phyloP scores from a whole-genome alignment of 176 grass and related monocot species.

The Hordeum marinum region DNA sequence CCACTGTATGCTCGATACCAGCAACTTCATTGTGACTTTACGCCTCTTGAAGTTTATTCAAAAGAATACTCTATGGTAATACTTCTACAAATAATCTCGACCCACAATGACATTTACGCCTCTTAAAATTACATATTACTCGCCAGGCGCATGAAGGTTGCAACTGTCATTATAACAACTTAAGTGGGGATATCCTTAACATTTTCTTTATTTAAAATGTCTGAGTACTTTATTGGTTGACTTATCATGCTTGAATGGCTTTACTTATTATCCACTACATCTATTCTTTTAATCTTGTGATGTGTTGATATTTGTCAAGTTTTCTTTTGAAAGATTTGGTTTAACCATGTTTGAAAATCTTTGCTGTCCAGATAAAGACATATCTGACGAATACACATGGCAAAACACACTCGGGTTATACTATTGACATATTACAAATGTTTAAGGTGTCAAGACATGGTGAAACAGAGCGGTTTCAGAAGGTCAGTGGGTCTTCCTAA shows the following conservation, averaged over 20 bases:
- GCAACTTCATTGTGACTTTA: slow-evolving; percentile 74
- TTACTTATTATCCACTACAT: neutral
- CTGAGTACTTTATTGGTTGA: neutral
- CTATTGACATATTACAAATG: slow-evolving; percentile 78
- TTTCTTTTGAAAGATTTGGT: neutral
- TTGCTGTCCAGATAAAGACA: slow-evolving; percentile 60
- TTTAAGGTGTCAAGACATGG: slow-evolving; percentile 79
- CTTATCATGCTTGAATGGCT: neutral
- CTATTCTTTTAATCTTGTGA: slow-evolving; percentile 2
- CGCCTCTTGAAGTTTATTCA: slow-evolving; percentile 60
- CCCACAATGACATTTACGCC: neutral
- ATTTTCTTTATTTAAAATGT: slow-evolving; percentile 6
- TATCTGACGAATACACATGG: slow-evolving; percentile 84
- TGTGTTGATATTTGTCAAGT: slow-evolving; percentile 5
- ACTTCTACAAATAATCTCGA: slow-evolving; percentile 6
- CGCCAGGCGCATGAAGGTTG: neutral
- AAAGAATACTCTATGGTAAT: slow-evolving; percentile 85
- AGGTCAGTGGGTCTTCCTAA: slow-evolving; percentile 45
- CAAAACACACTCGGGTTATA: slow-evolving; percentile 77
- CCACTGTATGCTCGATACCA: slow-evolving; percentile 73
- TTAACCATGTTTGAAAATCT: neutral
- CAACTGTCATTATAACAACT: neutral
- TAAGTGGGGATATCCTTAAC: neutral
- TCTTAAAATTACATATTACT: neutral
- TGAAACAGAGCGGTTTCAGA: slow-evolving; percentile 66